A percentile compares a stretch with the other conserved stretches of the same genome.
phyloP scores from a whole-genome alignment of 192 early-diverging fungal species.

The Pilaira anomala region DNA sequence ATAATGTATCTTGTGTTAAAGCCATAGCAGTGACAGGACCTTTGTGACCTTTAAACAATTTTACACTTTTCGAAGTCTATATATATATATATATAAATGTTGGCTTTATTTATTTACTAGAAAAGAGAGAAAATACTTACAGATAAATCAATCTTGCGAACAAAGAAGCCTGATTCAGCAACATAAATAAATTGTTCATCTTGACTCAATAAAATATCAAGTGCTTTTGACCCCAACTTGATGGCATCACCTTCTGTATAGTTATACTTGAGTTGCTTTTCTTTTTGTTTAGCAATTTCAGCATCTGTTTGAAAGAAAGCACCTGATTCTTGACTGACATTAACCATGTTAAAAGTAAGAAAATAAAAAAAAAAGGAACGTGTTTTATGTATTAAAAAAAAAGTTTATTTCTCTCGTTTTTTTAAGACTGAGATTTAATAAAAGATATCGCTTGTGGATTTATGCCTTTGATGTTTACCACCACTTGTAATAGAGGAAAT shows the following conservation, averaged over 20 bases:
- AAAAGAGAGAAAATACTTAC: not conserved
- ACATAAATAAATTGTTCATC: conserved; percentile 50
- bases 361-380: not conserved
- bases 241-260: conserved; percentile 60
- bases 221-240: conserved; percentile 60
- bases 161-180: conserved; percentile 72
- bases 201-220: conserved; percentile 45
- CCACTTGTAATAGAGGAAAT: not conserved
- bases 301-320: conserved; percentile 77
- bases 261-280: conserved; percentile 52
- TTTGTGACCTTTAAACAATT: conserved; percentile 58
- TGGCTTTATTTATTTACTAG: too few species aligned
- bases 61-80: conserved; percentile 53
- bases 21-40: conserved; percentile 72
- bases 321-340: conserved; percentile 53
- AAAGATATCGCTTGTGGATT: not conserved
- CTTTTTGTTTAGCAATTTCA: conserved; percentile 53
- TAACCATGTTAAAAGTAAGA: conserved; percentile 40
- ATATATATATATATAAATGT: not conserved
- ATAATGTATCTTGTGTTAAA: conserved; percentile 55
- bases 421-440: too few species aligned
- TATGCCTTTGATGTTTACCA: conserved; percentile 8
- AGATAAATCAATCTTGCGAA: conserved; percentile 59
- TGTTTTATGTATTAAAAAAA: not conserved
- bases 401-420: too few species aligned